phyloP scores from a whole-genome alignment of 1,139 yeast genomes.

The Sugiyamaella castrensis region DNA sequence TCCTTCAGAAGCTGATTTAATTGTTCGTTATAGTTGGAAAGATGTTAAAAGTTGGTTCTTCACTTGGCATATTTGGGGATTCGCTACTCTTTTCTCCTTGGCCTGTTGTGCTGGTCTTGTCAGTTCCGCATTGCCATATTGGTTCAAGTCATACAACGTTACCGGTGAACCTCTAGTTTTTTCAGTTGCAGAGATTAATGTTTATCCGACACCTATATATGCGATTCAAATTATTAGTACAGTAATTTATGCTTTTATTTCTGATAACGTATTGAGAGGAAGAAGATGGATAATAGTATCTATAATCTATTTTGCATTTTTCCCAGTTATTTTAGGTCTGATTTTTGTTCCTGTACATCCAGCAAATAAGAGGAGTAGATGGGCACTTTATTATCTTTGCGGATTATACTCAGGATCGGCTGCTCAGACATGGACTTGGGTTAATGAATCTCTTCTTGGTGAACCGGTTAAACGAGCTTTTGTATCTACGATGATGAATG shows the following conservation, averaged over 20 bases:
- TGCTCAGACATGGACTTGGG: conserved; percentile 32
- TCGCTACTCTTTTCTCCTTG: conserved; percentile 26
- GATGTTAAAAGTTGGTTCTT: conserved; percentile 21
- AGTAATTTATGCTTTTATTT: conserved; percentile 28
- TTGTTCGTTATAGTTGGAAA: conserved; percentile 15
- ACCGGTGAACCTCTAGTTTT: conserved; percentile 17
- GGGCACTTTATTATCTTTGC: conserved; percentile 29
- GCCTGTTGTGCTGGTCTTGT: conserved; percentile 23
- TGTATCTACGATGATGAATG: conserved; percentile 27
- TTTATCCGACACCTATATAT: conserved; percentile 37
- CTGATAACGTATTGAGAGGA: conserved; percentile 29
- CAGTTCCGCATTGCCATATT: conserved; percentile 27
- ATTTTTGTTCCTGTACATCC: conserved; percentile 27
- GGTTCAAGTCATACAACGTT: conserved; percentile 33
- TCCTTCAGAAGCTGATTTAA: conserved; percentile 18
- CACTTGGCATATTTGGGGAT: conserved; percentile 32
- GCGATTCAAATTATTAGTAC: conserved; percentile 33
- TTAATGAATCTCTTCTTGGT: conserved; percentile 27
- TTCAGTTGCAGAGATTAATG: conserved; percentile 35
- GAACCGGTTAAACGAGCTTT: conserved; percentile 28
- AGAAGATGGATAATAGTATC: conserved; percentile 26
- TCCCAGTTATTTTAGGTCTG: conserved; percentile 5
- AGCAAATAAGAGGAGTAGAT: conserved; percentile 26
- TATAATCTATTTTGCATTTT: conserved; percentile 3
- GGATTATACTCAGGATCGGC: conserved; percentile 30